phyloP scores from a whole-genome alignment of 352 stramenopile species.

The Phytophthora litchii region DNA sequence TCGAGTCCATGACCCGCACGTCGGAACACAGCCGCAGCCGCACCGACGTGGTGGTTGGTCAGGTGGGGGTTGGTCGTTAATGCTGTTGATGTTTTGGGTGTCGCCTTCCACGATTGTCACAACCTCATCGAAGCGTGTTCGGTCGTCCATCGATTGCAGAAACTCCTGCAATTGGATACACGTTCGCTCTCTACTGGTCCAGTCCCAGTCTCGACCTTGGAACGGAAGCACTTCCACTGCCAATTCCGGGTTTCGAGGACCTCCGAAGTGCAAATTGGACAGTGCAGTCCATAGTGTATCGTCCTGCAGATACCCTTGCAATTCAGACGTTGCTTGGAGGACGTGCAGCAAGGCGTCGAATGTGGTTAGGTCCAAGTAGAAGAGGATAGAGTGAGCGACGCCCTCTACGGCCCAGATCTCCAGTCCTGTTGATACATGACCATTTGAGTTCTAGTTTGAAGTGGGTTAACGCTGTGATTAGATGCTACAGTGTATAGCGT shows the following conservation, averaged over 20 bases:
- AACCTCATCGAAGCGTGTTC: slow-evolving; percentile 26
- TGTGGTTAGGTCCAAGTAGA: slow-evolving; percentile 2
- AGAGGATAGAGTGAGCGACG: slow-evolving; percentile 6
- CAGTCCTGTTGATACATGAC: background rate
- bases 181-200: slow-evolving; percentile 17
- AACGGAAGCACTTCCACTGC: background rate
- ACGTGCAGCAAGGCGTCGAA: slow-evolving; percentile 1
- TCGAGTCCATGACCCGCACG: slow-evolving; percentile 46
- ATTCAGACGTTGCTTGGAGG: slow-evolving; percentile 6
- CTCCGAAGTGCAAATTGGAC: slow-evolving; percentile 27
- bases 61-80: slow-evolving; percentile 46
- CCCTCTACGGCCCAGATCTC: slow-evolving; percentile 5
- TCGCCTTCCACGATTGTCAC: slow-evolving; percentile 36
- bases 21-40: slow-evolving; percentile 42
- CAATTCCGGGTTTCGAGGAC: slow-evolving; percentile 14
- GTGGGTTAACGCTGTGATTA: too few relatives aligned
- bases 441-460: too few relatives aligned
- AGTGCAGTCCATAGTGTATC: slow-evolving; percentile 40
- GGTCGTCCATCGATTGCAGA: slow-evolving; percentile 34
- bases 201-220: slow-evolving; percentile 18
- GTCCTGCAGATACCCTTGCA: slow-evolving; percentile 31
- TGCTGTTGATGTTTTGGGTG: slow-evolving; percentile 21
- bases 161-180: slow-evolving; percentile 39
- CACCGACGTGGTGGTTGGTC: slow-evolving; percentile 44
- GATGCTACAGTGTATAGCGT: too few relatives aligned